Conservation (phyloP, 2,329 filamentous ascomycete species). For the Alternaria atra region DNA sequence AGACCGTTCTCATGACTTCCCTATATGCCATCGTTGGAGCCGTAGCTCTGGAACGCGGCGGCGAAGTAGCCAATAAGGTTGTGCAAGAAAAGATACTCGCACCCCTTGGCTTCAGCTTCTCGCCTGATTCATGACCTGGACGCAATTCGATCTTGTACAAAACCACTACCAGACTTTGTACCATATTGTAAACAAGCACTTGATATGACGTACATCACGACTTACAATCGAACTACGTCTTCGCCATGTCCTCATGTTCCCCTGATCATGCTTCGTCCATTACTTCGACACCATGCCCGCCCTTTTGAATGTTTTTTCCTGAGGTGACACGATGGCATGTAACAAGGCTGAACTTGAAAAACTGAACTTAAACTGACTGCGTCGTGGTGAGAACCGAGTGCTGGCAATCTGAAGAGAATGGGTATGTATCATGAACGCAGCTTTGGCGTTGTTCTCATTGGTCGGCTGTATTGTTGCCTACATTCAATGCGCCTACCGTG, state of each 20-base stretch:
- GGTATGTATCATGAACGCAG: too few relatives aligned
- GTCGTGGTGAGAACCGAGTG: too few relatives aligned
- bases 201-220: conserved; percentile 9
- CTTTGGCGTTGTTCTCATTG: too few relatives aligned
- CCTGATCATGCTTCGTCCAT: neutral
- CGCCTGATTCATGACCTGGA: conserved; percentile 23
- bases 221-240: neutral
- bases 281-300: neutral
- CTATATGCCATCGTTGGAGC: conserved; percentile 89
- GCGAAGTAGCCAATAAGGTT: conserved; percentile 76
- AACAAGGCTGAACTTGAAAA: neutral
- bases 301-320: neutral
- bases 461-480: too few relatives aligned
- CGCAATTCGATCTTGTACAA: conserved; percentile 16
- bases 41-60: conserved; percentile 86
- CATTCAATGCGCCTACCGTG: too few relatives aligned
- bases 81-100: conserved; percentile 79
- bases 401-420: too few relatives aligned
- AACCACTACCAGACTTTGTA: conserved; percentile 14
- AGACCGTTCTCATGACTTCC: conserved; percentile 77
- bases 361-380: too few relatives aligned
- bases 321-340: neutral
- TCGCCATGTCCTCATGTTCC: neutral
- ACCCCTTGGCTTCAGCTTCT: conserved; percentile 50
- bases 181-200: conserved; percentile 20